phyloP scores from a whole-genome alignment of 129 eudicot species.

The Rutidosis leptorrhynchoides region DNA sequence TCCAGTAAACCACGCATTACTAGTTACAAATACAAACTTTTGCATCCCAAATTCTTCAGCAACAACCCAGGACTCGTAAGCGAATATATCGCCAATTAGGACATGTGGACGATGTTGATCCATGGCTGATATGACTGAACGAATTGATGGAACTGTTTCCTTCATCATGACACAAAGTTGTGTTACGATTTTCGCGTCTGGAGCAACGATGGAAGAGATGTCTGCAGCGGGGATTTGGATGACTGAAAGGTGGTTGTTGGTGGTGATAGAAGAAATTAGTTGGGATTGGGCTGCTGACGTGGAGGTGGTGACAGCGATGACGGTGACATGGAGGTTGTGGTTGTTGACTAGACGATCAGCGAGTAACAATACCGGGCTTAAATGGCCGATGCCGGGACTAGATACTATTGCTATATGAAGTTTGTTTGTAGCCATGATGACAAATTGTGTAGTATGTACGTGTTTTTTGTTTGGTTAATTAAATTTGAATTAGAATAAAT shows the following conservation, averaged over 20 bases:
- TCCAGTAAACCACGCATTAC: constrained; percentile 53
- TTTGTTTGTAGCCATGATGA: constrained; percentile 34
- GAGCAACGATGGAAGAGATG: constrained; percentile 33
- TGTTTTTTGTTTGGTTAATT: too few relatives aligned
- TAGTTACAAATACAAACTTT: constrained; percentile 42
- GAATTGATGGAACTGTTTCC: constrained; percentile 41
- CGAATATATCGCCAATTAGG: constrained; percentile 46
- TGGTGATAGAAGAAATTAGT: constrained; percentile 15
- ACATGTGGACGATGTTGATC: constrained; percentile 36
- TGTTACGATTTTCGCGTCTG: constrained; percentile 38
- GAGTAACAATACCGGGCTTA: constrained; percentile 38
- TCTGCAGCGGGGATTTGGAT: constrained; percentile 46
- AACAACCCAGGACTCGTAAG: constrained; percentile 31
- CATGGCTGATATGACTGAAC: constrained; percentile 37
- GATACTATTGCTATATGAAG: constrained; percentile 42
- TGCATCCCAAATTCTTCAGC: constrained; percentile 51
- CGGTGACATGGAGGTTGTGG: constrained; percentile 43
- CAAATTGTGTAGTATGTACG: too few relatives aligned
- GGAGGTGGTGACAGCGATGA: constrained; percentile 33
- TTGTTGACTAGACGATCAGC: constrained; percentile 38
- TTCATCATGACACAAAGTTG: constrained; percentile 40
- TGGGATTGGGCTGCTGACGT: constrained; percentile 13
- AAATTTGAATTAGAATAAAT: too few relatives aligned
- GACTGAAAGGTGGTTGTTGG: constrained; percentile 18
- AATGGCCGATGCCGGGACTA: constrained; percentile 57